Evolutionary conservation across 805 yeast species (phyloP), one percentile per base, ranked within the genome.

Genomic region (Teunomyces gatunensis): DNA sequence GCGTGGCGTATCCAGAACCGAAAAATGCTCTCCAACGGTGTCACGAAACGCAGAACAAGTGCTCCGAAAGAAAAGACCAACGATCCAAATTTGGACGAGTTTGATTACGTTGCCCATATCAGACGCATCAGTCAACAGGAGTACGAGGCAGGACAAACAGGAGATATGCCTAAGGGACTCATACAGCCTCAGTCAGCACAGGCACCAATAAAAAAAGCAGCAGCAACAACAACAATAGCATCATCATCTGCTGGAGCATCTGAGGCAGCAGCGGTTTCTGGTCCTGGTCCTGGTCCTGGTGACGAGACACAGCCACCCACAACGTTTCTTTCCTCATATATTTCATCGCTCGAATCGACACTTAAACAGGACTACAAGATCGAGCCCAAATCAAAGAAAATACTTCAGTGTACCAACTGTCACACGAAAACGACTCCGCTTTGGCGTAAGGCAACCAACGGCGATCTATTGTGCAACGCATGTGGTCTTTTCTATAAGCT

Each of bases 61-160:
- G 43, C 18, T 27, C 39, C 45, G 7, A 29, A 29, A 15, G 46
- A 50, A 20, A 43, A 46, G 39, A 29, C 48, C 30, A 51, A 56
- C 37, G 68, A 64, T 45, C 67, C 69, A 7, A 61, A 53, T 49
- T 52, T 62, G 34, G 75, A 71, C 41, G 76, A 71, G 40, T 73
- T 73, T 52, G 78, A 73, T 57, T 73, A 73, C 51, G 76, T 73
- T 29, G 75, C 75, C 7, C 78, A 73, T 50, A 73, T 73, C 23
- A 57, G 75, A 39, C 59, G 67, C 39, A 70, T 73, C 42, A 64
- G 72, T 46, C 74, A 70, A 54, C 73, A 67, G 46, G 74, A 69
- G 45, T 65, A 60, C 48, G 40, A 37, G 11, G 6, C 40, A 6
- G 29, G 21, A 11, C 39, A 13, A 4, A 10, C 20, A 5, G 37